Base-by-base conservation (phyloP, 495 filamentous ascomycete genomes). In the Talaromyces liani region DNA sequence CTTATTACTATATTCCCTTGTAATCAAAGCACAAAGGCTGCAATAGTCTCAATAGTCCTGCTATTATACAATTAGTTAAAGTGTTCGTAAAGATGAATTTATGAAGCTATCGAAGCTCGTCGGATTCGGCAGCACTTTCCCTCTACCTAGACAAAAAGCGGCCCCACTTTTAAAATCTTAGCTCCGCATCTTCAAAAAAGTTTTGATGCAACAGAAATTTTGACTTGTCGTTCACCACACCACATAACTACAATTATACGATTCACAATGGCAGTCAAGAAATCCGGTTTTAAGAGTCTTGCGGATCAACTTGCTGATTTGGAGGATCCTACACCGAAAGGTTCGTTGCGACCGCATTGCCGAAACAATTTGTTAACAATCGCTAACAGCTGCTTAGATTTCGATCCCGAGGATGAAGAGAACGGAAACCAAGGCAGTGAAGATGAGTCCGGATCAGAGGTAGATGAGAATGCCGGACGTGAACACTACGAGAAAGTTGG, bases 401-500 rank as follows among this genome's bases (percentile, higher is more conserved):
- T 90, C 69, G 93, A 98, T 71, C 91, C 91, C 1, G 93, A 98
- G 78, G 87, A 88, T 67, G 82, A 87, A 58, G 84, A 82, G 18
- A 80, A 72, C 34, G 78, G 76, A 9, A 80, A 70, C 12, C 72
- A 75, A 57, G 78, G 79, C 24, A 87, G 82, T 66, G 84, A 81
- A 31, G 84, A 82, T 20, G 86, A 86, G 16, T 72, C 66, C 47
- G 70, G 65, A 31, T 39, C 62, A 18, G 74, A 62, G n/a, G 71
- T 63, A 41, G 74, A 86, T 67, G 81, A 82, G 12, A 75, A 74
- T 73, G 69, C 82, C 65, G 73, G 86, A 20, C 86, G 91, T 16
- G 93, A 94, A 65, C 93, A 98, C 69, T 98, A 98, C 71, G 82
- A 87, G 25, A 74, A 83, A 62, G 89, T 97, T 68, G 88, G 89